Evolutionary conservation across 768 basidiomycete genomes (phyloP), one percentile per base, ranked within the genome.

Genomic region (Mycena rebaudengoi): DNA sequence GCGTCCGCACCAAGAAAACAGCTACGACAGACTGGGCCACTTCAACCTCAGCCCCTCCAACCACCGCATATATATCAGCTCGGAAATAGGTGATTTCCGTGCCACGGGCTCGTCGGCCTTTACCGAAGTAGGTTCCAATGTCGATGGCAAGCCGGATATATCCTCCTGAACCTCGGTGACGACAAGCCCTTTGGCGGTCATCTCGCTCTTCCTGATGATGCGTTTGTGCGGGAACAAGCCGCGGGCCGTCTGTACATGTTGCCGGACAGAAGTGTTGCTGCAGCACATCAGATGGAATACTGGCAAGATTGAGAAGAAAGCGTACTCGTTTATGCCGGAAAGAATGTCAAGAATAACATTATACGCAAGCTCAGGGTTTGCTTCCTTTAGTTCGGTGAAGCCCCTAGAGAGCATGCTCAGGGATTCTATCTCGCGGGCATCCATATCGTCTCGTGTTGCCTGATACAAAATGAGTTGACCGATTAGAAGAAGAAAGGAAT

Each of bases 11-110:
- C 35, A 14, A 30, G 25, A 20, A 28, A 1, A 21, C 18, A 67
- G 73, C 26, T 80, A 84, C 69, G 81, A 77, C 50, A 93, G 82
- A 70, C 83, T 91, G 6, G 94, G 94, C 95, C 95, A 96, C 75
- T 94, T 96, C 72, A 96, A 81, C 77, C 88, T 91, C 54, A 98
- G 78, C 4, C 96, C 96, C 72, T 98, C 94, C 25, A 98, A 80
- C 96, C 97, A 99, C 49, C 97, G 88, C 85, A 96, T 90, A 75
- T 98, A 99, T n/a, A 99, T 80, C 66, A 99, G 84, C 74, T 99
- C 97, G 21, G 95, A 93, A 28, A 99, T 95, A 7, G 96, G 95
- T 57, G 94, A 96, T 74, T 90, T 91, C 65, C 87, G 85, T 55
- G 81, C 74, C 13, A 84, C 82, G 30, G 82, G 71, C 29, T 87